Percentiles rank a stretch among this genome's conserved stretches.
Evolutionary conservation across 257 asterid species (phyloP).

Genomic region (Fraxinus pennsylvanica): DNA sequence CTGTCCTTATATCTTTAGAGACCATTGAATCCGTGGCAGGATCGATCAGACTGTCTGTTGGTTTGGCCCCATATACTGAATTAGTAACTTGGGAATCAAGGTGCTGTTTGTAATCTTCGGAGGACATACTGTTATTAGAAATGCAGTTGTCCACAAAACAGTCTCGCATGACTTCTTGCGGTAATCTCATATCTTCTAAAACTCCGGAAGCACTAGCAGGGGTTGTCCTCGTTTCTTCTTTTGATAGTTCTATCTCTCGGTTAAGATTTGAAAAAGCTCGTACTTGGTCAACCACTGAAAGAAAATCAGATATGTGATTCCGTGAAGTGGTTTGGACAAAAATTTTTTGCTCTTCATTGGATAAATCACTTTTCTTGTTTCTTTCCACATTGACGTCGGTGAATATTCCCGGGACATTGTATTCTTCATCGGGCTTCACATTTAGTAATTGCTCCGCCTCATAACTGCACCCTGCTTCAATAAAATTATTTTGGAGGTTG

Average conservation of each 20-base stretch:
- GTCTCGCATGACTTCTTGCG: no score
- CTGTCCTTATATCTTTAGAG: neutral
- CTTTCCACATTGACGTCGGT: neutral
- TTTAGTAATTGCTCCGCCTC: slow-evolving; percentile 36
- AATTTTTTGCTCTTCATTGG: neutral
- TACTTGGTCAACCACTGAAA: neutral
- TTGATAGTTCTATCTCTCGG: neutral
- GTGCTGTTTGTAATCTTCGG: no score
- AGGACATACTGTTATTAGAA: no score
- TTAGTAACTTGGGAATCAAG: no score
- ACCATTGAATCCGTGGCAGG: neutral
- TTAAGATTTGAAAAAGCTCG: neutral
- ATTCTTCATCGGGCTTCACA: slow-evolving; percentile 33
- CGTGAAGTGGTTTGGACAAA: slow-evolving; percentile 12
- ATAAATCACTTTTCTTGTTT: slow-evolving; percentile 7
- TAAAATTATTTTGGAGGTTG: slow-evolving; percentile 26
- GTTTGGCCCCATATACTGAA: neutral
- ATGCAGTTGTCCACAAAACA: no score
- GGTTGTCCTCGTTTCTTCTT: neutral
- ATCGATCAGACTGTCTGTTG: no score
- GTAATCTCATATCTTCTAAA: no score
- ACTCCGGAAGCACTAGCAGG: neutral
- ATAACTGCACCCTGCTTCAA: slow-evolving; percentile 34
- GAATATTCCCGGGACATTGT: neutral
- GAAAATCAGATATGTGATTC: slow-evolving; percentile 6